Percentiles rank a stretch among this genome's conserved stretches.
Conservation (phyloP, 148 eudicot genomes). For the Rhododendron henanense region DNA sequence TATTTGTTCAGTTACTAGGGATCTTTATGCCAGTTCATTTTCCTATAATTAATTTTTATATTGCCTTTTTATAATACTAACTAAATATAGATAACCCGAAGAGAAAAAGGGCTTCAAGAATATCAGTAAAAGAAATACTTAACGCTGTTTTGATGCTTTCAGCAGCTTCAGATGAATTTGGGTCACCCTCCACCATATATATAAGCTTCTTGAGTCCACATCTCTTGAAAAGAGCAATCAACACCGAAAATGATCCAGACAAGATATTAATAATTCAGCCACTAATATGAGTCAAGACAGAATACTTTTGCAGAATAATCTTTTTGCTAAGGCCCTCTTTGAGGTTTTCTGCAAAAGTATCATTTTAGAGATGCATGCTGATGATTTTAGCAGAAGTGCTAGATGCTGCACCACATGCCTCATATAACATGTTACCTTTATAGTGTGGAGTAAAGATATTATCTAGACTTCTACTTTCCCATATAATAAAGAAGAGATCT, state of each 20-base stretch:
- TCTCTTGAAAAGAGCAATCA: slow-evolving; percentile 41
- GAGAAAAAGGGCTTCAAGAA: background rate
- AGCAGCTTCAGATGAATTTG: slow-evolving; percentile 80
- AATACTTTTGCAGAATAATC: background rate
- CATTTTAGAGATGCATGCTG: background rate
- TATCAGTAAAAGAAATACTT: slow-evolving; percentile 24
- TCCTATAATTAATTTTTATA: background rate
- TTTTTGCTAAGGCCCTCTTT: background rate
- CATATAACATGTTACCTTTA: background rate
- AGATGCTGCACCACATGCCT: background rate
- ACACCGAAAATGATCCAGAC: background rate
- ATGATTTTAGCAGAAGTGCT: background rate
- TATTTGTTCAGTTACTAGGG: background rate
- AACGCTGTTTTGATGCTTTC: slow-evolving; percentile 98
- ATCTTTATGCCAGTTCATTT: background rate
- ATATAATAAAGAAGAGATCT: background rate
- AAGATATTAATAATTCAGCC: slow-evolving; percentile 8
- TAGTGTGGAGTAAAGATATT: background rate
- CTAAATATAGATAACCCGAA: background rate
- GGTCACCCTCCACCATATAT: slow-evolving; percentile 95
- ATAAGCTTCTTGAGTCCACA: slow-evolving; percentile 91
- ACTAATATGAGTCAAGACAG: background rate
- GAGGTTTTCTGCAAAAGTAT: background rate
- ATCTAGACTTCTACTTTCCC: background rate
- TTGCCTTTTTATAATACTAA: background rate